Evolutionary conservation across 306 rosid genomes (phyloP).

Genomic region (Spatholobus suberectus): DNA sequence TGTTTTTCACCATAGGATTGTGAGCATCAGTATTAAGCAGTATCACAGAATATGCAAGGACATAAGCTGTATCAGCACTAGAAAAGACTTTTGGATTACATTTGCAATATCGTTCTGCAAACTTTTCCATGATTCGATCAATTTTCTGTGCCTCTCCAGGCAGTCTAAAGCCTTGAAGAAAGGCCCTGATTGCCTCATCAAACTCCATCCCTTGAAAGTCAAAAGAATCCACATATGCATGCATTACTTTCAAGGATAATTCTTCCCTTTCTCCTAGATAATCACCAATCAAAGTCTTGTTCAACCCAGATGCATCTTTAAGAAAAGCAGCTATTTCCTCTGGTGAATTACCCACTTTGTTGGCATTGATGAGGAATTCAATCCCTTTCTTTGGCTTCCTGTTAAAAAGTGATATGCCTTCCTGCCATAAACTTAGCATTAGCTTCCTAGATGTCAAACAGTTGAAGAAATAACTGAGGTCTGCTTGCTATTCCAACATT

Average conservation of each 20-base stretch:
- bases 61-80: slow-evolving; percentile 99
- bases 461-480: slow-evolving; percentile 40
- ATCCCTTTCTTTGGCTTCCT: slow-evolving; percentile 99
- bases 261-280: slow-evolving; percentile 99
- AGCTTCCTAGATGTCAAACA: slow-evolving; percentile 48
- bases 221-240: slow-evolving; percentile 95
- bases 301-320: slow-evolving; percentile 96
- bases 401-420: slow-evolving; percentile 98
- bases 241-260: slow-evolving; percentile 92
- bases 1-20: slow-evolving; percentile 94
- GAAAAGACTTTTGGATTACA: slow-evolving; percentile 91
- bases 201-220: slow-evolving; percentile 91
- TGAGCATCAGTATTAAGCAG: slow-evolving; percentile 97
- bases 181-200: slow-evolving; percentile 94
- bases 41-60: slow-evolving; percentile 98
- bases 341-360: slow-evolving; percentile 93
- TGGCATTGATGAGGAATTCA: slow-evolving; percentile 92
- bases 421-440: slow-evolving; percentile 87
- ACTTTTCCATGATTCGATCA: slow-evolving; percentile 98
- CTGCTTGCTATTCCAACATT: slow-evolving; percentile 38
- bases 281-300: slow-evolving; percentile 94
- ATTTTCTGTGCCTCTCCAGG: slow-evolving; percentile 99
- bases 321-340: slow-evolving; percentile 96
- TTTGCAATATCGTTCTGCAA: slow-evolving; percentile 97
- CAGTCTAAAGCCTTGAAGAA: slow-evolving; percentile 95